Percentiles rank a stretch among this genome's conserved stretches.
Evolutionary conservation across 2,329 filamentous ascomycete species (phyloP).

Genomic region (Colletotrichum tropicale): DNA sequence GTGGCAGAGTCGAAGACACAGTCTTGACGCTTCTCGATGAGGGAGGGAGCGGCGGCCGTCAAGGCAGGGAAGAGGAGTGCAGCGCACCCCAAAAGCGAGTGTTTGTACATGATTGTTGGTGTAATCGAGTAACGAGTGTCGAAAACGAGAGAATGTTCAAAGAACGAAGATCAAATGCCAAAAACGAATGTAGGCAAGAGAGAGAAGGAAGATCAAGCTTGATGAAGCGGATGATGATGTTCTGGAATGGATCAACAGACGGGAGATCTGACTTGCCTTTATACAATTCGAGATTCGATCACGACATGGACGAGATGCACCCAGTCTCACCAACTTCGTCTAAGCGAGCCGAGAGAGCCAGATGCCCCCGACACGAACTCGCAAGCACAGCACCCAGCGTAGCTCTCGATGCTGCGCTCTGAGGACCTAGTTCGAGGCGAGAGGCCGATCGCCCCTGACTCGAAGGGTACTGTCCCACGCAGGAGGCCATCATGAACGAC

Average conservation of each 20-base stretch:
- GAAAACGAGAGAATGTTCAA: not conserved
- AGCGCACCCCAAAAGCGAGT: conserved; percentile 12
- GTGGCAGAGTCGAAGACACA: conserved; percentile 16
- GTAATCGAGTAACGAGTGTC: not conserved
- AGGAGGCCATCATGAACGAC: not conserved
- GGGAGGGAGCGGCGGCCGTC: conserved; percentile 5
- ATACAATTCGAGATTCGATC: conserved; percentile 1
- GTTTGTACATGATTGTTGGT: conserved; percentile 9
- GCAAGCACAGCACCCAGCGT: not conserved
- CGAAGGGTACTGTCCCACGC: not conserved
- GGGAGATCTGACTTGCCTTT: not conserved
- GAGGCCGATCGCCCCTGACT: conserved; percentile 1
- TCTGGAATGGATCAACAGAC: not conserved
- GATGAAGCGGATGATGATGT: conserved; percentile 10
- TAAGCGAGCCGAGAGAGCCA: not conserved
- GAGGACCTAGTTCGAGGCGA: not conserved
- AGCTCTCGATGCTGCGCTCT: not conserved
- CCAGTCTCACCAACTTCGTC: not conserved
- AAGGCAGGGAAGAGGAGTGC: conserved; percentile 14
- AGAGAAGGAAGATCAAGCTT: not conserved
- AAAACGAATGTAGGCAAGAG: conserved; percentile 3
- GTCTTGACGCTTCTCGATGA: conserved; percentile 15
- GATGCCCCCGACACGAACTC: not conserved
- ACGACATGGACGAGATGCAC: not conserved
- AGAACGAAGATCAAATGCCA: not conserved